Evolutionary conservation across 495 filamentous ascomycete species (phyloP), one percentile per base, ranked within the genome.

Genomic region (Penicillium silybi): DNA sequence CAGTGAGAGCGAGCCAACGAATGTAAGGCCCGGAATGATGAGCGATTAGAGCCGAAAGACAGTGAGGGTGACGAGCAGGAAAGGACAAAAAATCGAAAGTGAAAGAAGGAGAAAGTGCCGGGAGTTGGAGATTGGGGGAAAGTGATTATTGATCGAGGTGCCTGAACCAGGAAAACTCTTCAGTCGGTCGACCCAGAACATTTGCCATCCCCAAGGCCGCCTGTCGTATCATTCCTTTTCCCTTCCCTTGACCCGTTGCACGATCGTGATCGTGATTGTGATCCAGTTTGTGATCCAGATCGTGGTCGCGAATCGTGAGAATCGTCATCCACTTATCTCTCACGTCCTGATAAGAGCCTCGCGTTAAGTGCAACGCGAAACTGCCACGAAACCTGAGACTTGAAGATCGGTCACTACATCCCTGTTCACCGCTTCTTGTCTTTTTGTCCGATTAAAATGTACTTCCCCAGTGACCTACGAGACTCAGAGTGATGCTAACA

Each of bases 301-400:
- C 35, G 46, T 16, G 8, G 29, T 39, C 37, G 20, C 11, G 35
- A 6, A 22, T 20, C 29, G 18, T 17, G n/a, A 23, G 17, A 5
- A 15, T 18, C 25, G 18, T 22, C 20, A 17, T 18, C 43, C 44
- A 49, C 47, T 52, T 51, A 59, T 59, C 55, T 25, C 38, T 23
- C 41, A 18, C 35, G 10, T 11, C 13, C 16, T 41, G 58, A 61
- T 61, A 62, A 62, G 56, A 54, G 10, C 39, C 45, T 54, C 72
- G 72, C 69, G 72, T 73, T 63, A 75, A 74, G 68, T 77, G 72
- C 62, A 73, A 77, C 73, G 67, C 73, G 73, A 77, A 71, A 70
- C 59, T 63, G 57, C 56, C 71, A 64, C 71, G 71, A 61, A 53
- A 59, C 70, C 57, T 63, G 70, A 73, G 66, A 74, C 68, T 54